These are phyloP conservation scores for Clarireedia homoeocarpa DNA, from an alignment of 2,329 filamentous ascomycete species.

Conservation along the genomic window DNA sequence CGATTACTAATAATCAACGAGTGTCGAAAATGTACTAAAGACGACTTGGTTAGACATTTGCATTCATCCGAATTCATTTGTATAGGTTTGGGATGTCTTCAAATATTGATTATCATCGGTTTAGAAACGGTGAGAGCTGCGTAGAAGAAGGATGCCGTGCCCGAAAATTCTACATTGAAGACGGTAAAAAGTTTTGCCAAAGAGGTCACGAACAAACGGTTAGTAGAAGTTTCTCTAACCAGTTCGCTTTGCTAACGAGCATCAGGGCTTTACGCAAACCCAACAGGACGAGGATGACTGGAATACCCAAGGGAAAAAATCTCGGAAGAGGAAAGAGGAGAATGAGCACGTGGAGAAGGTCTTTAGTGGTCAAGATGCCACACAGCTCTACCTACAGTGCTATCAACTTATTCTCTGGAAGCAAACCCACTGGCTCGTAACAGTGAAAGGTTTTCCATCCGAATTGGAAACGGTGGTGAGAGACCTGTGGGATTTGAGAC, in stretches of 20 bases:
- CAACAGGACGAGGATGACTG: constrained; percentile 62
- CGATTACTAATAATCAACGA: too few species aligned
- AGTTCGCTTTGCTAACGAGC: constrained; percentile 16
- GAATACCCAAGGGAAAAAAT: constrained; percentile 47
- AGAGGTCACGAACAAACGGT: constrained; percentile 59
- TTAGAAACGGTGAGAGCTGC: constrained; percentile 40
- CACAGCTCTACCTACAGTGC: constrained; percentile 73
- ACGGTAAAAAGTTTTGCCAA: constrained; percentile 57
- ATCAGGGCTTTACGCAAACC: constrained; percentile 32
- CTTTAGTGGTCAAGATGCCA: constrained; percentile 58
- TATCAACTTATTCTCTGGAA: constrained; percentile 79
- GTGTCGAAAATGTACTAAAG: too few species aligned
- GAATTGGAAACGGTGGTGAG: constrained; percentile 74
- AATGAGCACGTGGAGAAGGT: constrained; percentile 49
- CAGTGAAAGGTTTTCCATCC: constrained; percentile 54
- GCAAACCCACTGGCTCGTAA: constrained; percentile 68
- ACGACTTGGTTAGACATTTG: too few species aligned
- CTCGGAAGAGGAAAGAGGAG: constrained; percentile 51
- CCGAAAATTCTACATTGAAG: constrained; percentile 48
- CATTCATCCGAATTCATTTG: too few species aligned
- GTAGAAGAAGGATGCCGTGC: constrained; percentile 55
- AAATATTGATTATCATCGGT: constrained; percentile 29
- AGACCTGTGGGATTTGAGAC: constrained; percentile 71
- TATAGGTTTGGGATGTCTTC: constrained; percentile 20
- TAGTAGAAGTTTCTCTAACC: background rate